Base-by-base conservation (phyloP, 2,329 filamentous ascomycete species). In the Paecilomyces fulvus region DNA sequence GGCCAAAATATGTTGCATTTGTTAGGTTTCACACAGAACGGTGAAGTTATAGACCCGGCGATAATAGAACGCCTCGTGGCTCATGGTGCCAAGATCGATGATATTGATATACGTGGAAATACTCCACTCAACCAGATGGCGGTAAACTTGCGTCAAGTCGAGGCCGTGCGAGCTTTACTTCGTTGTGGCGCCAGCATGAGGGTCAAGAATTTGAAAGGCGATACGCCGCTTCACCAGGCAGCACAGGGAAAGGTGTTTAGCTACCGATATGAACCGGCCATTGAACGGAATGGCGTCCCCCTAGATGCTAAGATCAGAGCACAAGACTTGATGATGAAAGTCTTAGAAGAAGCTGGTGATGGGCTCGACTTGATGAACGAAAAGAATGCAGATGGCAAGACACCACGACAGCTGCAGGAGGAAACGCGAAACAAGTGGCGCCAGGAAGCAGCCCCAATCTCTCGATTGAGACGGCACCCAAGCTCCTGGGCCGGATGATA, bases 271-370 rank as follows among this genome's bases (percentile, higher is more conserved):
- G 55, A 53, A 43, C 43, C 5, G 23, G 28, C 17, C 37, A 31
- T 23, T 17, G 51, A 43, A 8, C 33, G 5, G 33, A 43, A 43
- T 43, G 33, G 33, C 33, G n/a, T 54, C 12, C n/a, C 55, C 28
- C 51, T 56, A 11, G 51, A 56, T 51, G 51, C 43, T 30, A 54
- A 56, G 48, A 56, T 56, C n/a, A 28, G 12, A 49, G 46, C 30
- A 54, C 51, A 54, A 54, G 55, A 56, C 30, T 51, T 53, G 50
- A 56, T 56, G 55, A 53, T 56, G 55, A 54, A 54, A 51, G 46
- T 56, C 20, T 54, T 56, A 25, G 51, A 54, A 21, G 51, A 56
- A 54, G 55, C 46, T 12, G 25, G 55, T 28, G 14, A 43, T 43
- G 43, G 55, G 12, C 51, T 56, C 11, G 23, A 25, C 43, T 51